Evolutionary conservation across 2,329 filamentous ascomycete genomes (phyloP), one percentile per base, ranked within the genome.

Genomic region (Lachnellula arida): DNA sequence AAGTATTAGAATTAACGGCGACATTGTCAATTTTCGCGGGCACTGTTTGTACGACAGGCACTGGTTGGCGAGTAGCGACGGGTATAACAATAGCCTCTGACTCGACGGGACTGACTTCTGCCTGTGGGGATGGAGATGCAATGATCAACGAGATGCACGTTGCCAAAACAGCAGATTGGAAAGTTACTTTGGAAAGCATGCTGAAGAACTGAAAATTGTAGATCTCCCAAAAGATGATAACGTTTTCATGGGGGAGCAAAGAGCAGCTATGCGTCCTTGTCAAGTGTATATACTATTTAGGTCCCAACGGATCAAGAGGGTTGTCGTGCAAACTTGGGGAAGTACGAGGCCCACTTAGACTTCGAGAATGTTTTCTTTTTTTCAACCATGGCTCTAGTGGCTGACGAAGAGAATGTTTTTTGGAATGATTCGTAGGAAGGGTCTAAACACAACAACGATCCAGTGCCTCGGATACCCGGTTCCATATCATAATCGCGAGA

Each of bases 1-100:
- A 60, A 6, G 62, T 65, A 40, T 64, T 64, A 19, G 56, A 42
- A 9, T 53, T 47, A 11, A 63, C 53, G 5, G 51, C 49, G 17
- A 51, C 19, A 19, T 60, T 61, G 34, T 61, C 47, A 34, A 65
- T 55, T 14, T 32, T 46, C 53, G 53, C 48, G 14, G 55, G 39
- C 48, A 53, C 17, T n/a, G 54, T 55, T 37, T 53, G 47, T 5
- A 60, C 49, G n/a, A 62, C 47, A 17, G 57, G 53, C 2, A 53
- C 43, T 35, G 61, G 46, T 15, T 47, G 49, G 49, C 46, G 47
- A 28, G 51, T 54, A 9, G 55, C 55, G 3, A 37, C 44, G 14
- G 55, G 55, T 48, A 57, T 43, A 23, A 12, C 34, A 9, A 57
- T 37, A 19, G 11, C 5, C 22, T 57, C 55, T 32, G 35, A 34